These are phyloP conservation scores for Starmerella vaccinii DNA, from an alignment of 805 yeast species.

Conservation along the genomic window DNA sequence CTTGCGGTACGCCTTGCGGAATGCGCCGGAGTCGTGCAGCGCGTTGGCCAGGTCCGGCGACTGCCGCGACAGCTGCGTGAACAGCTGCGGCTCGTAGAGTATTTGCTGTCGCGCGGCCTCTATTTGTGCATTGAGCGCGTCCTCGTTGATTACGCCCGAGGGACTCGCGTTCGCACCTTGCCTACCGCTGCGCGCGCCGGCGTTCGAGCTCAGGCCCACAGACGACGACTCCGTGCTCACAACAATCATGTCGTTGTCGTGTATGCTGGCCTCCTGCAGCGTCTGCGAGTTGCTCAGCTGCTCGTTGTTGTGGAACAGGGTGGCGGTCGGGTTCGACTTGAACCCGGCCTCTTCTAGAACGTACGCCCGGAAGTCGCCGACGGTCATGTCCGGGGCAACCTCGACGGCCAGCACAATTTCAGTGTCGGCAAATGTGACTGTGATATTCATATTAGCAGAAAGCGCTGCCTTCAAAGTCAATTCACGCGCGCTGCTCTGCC, in stretches of 20 bases:
- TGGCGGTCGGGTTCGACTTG: slow-evolving; percentile 36
- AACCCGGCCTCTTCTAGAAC: slow-evolving; percentile 59
- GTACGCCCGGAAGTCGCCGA: slow-evolving; percentile 63
- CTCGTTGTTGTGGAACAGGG: slow-evolving; percentile 41
- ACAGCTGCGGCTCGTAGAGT: slow-evolving; percentile 29
- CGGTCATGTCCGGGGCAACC: slow-evolving; percentile 50
- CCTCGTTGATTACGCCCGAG: slow-evolving; percentile 1
- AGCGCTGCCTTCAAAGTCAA: too few relatives aligned
- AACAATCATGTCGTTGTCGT: slow-evolving; percentile 48
- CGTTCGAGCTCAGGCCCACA: neutral
- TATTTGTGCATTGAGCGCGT: slow-evolving; percentile 19
- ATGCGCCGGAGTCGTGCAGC: slow-evolving; percentile 41
- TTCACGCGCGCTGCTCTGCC: too few relatives aligned
- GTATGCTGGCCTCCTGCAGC: slow-evolving; percentile 40
- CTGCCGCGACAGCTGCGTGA: slow-evolving; percentile 29
- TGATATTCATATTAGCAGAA: slow-evolving; percentile 37
- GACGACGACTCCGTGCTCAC: slow-evolving; percentile 6
- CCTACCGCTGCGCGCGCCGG: neutral
- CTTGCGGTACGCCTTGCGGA: slow-evolving; percentile 37
- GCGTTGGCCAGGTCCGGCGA: slow-evolving; percentile 42
- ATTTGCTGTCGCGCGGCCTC: slow-evolving; percentile 32
- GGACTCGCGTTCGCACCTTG: neutral
- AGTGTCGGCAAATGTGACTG: slow-evolving; percentile 41
- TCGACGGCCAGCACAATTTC: slow-evolving; percentile 49
- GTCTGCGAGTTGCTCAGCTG: slow-evolving; percentile 34